These are phyloP conservation scores for Aegilops tauschii DNA, from an alignment of 176 grass and related monocot genomes.

Conservation along the genomic window DNA sequence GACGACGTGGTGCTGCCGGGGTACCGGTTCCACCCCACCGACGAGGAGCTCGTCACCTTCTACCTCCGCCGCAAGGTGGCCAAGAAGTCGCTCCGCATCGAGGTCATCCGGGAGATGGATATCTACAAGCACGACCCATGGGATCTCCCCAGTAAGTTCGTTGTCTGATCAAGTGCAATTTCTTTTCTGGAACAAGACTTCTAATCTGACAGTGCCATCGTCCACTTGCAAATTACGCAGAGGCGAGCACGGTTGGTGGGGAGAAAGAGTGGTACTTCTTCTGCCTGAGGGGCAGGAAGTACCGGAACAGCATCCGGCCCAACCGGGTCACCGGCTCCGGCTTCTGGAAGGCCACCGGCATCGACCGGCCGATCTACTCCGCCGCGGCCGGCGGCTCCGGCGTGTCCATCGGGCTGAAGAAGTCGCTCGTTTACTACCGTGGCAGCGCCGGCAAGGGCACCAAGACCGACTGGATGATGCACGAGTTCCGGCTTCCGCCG, in stretches of 20 bases:
- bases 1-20: conserved; percentile 66
- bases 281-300: conserved; percentile 90
- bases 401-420: conserved; percentile 76
- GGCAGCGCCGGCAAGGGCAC: conserved; percentile 88
- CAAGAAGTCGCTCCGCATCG: conserved; percentile 67
- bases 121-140: conserved; percentile 93
- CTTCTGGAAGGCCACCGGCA: conserved; percentile 97
- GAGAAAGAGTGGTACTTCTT: conserved; percentile 99
- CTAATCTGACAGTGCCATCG: background rate
- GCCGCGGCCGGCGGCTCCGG: background rate
- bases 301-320: conserved; percentile 96
- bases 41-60: conserved; percentile 88
- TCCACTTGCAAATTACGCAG: conserved; percentile 3
- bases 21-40: conserved; percentile 95
- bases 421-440: conserved; percentile 86
- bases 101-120: conserved; percentile 84
- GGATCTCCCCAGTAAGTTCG: conserved; percentile 69
- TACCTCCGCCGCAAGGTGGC: conserved; percentile 77
- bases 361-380: conserved; percentile 83
- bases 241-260: conserved; percentile 54
- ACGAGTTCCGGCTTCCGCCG: conserved; percentile 88
- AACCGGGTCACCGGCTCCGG: conserved; percentile 89
- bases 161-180: too few species aligned
- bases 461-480: conserved; percentile 99
- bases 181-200: background rate